A percentile compares a stretch with the other conserved stretches of the same genome.
These are phyloP conservation scores for Uncinocarpus reesii DNA, from an alignment of 2,329 filamentous ascomycete genomes.

Conservation along the genomic window DNA sequence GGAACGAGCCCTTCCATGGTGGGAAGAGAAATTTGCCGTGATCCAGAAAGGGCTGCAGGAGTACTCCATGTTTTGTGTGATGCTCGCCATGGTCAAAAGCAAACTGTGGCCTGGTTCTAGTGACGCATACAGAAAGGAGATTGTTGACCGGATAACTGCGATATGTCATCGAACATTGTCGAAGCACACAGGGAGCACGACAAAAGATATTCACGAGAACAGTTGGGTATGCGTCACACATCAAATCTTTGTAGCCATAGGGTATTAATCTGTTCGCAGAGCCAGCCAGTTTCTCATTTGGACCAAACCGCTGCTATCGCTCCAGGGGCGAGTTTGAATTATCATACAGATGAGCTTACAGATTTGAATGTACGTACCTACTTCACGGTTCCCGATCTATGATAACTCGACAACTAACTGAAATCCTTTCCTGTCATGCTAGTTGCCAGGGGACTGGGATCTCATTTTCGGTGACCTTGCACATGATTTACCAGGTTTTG, in stretches of 20 bases:
- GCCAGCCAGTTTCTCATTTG: neutral
- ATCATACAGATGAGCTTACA: neutral
- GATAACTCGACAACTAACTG: too few relatives aligned
- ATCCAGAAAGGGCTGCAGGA: conserved; percentile 20
- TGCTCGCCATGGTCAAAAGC: conserved; percentile 18
- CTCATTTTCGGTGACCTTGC: conserved; percentile 14
- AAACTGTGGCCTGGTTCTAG: conserved; percentile 14
- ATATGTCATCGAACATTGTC: conserved; percentile 30
- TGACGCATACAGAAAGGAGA: conserved; percentile 18
- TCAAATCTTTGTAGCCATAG: neutral
- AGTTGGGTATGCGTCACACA: neutral
- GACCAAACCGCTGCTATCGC: neutral
- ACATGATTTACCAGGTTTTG: conserved; percentile 1
- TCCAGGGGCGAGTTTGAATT: neutral
- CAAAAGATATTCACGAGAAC: neutral
- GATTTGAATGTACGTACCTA: conserved; percentile 11
- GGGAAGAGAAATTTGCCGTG: conserved; percentile 18
- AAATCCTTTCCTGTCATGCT: neutral
- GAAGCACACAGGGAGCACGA: conserved; percentile 21
- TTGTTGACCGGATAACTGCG: conserved; percentile 28
- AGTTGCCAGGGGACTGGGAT: conserved; percentile 16
- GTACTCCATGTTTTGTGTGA: conserved; percentile 18
- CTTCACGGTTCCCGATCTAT: too few relatives aligned
- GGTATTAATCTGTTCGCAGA: neutral
- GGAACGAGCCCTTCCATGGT: conserved; percentile 17